phyloP scores from a whole-genome alignment of 495 filamentous ascomycete genomes.

The Massariosphaeria phaeospora region DNA sequence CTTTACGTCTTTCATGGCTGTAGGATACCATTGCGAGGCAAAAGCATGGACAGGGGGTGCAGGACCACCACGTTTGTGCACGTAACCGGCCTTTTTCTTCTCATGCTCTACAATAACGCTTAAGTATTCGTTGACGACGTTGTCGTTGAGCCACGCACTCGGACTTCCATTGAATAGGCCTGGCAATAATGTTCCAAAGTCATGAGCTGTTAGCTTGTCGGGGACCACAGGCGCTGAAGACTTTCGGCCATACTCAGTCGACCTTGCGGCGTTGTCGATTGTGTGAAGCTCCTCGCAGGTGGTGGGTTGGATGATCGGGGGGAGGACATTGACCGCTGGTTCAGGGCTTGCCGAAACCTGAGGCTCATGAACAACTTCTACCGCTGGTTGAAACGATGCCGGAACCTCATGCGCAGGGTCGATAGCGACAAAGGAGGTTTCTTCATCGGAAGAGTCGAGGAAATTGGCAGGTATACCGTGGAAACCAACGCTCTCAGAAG shows the following conservation, averaged over 20 bases:
- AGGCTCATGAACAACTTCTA: no score
- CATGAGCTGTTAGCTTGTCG: slow-evolving; percentile 49
- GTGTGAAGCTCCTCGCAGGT: background rate
- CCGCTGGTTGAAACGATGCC: no score
- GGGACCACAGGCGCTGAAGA: background rate
- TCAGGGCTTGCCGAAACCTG: no score
- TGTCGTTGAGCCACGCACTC: slow-evolving; percentile 71
- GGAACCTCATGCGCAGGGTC: no score
- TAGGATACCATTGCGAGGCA: slow-evolving; percentile 66
- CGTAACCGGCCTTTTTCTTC: slow-evolving; percentile 42
- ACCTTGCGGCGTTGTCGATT: background rate
- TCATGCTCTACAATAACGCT: slow-evolving; percentile 55
- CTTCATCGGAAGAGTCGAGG: no score
- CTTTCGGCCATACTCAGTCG: slow-evolving; percentile 1
- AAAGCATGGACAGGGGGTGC: slow-evolving; percentile 65
- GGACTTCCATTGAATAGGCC: slow-evolving; percentile 29
- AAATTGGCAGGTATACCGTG: no score
- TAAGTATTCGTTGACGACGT: slow-evolving; percentile 68
- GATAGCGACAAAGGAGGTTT: no score
- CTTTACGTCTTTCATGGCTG: slow-evolving; percentile 45
- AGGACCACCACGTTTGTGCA: slow-evolving; percentile 26
- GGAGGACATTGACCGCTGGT: background rate
- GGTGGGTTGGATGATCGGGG: background rate
- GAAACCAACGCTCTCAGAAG: no score
- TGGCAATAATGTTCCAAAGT: slow-evolving; percentile 58